phyloP scores from a whole-genome alignment of 495 filamentous ascomycete genomes.

The Hypoxylon lienhwacheense region DNA sequence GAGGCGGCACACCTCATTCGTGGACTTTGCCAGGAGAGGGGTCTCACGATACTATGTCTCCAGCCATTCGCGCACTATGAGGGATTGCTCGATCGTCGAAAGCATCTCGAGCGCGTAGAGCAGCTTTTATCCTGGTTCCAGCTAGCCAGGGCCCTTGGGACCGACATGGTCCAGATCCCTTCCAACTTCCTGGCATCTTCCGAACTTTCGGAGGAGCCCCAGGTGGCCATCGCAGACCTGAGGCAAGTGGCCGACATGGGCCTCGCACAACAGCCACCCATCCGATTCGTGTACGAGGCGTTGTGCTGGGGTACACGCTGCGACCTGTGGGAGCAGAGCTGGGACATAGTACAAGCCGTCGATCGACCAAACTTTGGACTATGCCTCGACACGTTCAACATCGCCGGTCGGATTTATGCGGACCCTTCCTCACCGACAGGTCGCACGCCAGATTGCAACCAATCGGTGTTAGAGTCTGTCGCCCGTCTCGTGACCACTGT shows the following conservation, averaged over 20 bases:
- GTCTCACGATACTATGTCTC: conserved; percentile 66
- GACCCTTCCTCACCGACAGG: conserved; percentile 63
- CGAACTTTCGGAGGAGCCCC: conserved; percentile 59
- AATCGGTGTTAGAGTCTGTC: conserved; percentile 60
- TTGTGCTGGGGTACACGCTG: conserved; percentile 74
- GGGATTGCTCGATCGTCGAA: conserved; percentile 65
- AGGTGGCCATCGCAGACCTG: conserved; percentile 66
- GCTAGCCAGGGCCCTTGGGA: conserved; percentile 63
- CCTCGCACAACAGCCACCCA: conserved; percentile 50
- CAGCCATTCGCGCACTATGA: conserved; percentile 84
- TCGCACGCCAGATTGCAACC: conserved; percentile 59
- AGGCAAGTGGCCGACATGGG: conserved; percentile 68
- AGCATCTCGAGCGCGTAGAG: conserved; percentile 59
- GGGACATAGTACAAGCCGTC: conserved; percentile 66
- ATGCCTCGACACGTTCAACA: conserved; percentile 82
- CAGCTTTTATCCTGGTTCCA: conserved; percentile 71
- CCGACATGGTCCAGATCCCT: conserved; percentile 73
- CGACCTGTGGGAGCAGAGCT: conserved; percentile 72
- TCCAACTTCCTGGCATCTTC: conserved; percentile 66
- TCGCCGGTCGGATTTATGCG: conserved; percentile 72
- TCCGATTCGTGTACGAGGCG: conserved; percentile 77
- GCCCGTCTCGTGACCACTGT: conserved; percentile 57
- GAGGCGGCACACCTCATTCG: conserved; percentile 61
- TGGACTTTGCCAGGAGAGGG: conserved; percentile 58
- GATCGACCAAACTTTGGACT: conserved; percentile 74